These are phyloP conservation scores for Nannochloropsis oceanica DNA, from an alignment of 108 stramenopile species.

Conservation along the genomic window DNA sequence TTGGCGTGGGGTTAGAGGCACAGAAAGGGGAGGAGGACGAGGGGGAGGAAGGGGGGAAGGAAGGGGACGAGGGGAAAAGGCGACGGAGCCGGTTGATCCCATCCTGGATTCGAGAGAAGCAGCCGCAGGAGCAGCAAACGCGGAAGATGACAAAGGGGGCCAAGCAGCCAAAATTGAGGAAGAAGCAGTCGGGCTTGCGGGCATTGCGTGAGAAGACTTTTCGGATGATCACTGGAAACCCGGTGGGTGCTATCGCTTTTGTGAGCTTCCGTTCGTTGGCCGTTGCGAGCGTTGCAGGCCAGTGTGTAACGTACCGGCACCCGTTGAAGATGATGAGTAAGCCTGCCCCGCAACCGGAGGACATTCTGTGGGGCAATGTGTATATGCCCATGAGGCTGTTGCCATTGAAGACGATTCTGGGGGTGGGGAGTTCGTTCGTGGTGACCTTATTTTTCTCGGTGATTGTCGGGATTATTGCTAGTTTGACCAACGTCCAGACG, in stretches of 20 bases:
- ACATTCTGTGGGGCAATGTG: background rate
- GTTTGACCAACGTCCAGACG: background rate
- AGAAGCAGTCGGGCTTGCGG: background rate
- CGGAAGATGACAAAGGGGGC: too few relatives aligned
- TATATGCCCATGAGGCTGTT: background rate
- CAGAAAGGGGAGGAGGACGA: background rate
- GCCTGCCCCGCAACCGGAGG: background rate
- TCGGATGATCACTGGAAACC: background rate
- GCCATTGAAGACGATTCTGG: background rate
- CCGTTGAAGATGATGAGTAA: background rate
- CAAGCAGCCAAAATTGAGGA: background rate
- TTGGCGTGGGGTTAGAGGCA: background rate
- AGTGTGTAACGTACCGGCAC: background rate
- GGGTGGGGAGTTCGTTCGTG: background rate
- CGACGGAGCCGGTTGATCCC: background rate
- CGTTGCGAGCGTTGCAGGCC: background rate
- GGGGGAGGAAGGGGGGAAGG: background rate
- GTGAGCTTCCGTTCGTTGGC: background rate
- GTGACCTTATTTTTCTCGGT: background rate
- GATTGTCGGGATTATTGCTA: background rate
- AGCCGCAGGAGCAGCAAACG: background rate
- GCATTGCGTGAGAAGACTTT: background rate
- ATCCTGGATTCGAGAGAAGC: background rate
- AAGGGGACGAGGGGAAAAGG: background rate
- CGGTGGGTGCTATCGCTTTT: background rate